phyloP scores from a whole-genome alignment of 192 early-diverging fungal genomes.

The Umbelopsis ramanniana region DNA sequence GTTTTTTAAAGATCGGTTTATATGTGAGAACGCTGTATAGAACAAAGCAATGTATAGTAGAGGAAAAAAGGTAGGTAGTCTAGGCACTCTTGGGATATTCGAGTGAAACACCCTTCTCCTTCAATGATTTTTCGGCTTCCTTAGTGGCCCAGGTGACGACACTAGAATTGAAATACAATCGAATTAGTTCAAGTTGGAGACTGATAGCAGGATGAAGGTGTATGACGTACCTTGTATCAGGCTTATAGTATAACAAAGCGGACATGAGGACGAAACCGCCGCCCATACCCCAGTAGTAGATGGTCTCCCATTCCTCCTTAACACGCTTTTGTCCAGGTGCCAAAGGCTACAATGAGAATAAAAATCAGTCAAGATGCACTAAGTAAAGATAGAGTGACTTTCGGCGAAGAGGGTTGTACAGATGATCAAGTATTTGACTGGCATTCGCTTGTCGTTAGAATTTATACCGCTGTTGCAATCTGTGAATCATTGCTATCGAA shows the following conservation, averaged over 20 bases:
- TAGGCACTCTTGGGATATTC: conserved; percentile 64
- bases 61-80: conserved; percentile 11
- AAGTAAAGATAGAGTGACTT: neutral
- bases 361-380: neutral
- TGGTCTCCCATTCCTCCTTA: conserved; percentile 76
- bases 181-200: neutral
- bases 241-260: conserved; percentile 70
- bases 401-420: neutral
- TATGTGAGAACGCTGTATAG: conserved; percentile 19
- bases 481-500: too few relatives aligned
- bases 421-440: neutral
- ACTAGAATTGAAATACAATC: conserved; percentile 37
- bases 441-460: neutral
- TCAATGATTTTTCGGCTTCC: conserved; percentile 78
- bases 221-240: conserved; percentile 68
- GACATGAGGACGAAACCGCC: conserved; percentile 61
- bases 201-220: neutral
- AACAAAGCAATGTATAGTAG: conserved; percentile 3
- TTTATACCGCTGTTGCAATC: neutral
- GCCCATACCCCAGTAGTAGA: conserved; percentile 64
- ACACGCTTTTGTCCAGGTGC: conserved; percentile 68
- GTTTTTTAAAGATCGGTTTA: neutral
- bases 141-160: conserved; percentile 73
- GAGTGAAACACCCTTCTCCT: conserved; percentile 64
- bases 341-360: conserved; percentile 35